Conservation (phyloP, 2,329 filamentous ascomycete species). For the Beauveria bassiana region DNA sequence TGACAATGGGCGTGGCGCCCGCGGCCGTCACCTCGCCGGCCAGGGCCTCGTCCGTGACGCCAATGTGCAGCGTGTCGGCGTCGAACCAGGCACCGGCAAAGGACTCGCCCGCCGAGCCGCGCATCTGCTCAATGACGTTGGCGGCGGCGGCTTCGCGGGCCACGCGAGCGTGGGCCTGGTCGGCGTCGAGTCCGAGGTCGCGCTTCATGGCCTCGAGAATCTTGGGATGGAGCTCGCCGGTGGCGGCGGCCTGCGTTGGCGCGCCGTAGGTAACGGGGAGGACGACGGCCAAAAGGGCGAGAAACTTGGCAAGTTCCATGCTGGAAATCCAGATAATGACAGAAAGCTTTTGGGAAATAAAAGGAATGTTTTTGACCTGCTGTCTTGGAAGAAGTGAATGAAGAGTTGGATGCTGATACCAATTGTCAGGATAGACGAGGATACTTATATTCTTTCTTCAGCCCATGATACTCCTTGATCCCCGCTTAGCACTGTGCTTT, state of each 20-base stretch:
- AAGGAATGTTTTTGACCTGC: not conserved
- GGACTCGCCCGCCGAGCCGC: constrained; percentile 22
- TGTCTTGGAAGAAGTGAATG: not conserved
- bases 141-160: constrained; percentile 20
- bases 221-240: constrained; percentile 28
- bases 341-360: no score
- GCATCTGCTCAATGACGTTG: constrained; percentile 29
- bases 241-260: constrained; percentile 24
- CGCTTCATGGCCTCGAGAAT: constrained; percentile 36
- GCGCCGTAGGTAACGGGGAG: constrained; percentile 33
- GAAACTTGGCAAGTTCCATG: constrained; percentile 32
- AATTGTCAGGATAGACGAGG: not conserved
- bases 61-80: constrained; percentile 27
- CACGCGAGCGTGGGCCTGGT: constrained; percentile 30
- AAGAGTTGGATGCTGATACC: not conserved
- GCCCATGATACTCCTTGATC: no score
- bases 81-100: constrained; percentile 34
- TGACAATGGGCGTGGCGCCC: constrained; percentile 26
- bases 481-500: not conserved
- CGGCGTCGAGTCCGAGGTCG: constrained; percentile 31
- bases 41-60: constrained; percentile 28
- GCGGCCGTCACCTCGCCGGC: constrained; percentile 27
- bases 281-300: constrained; percentile 29
- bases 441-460: not conserved
- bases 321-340: not conserved